Evolutionary conservation across 805 yeast genomes (phyloP), one percentile per base, ranked within the genome.

Genomic region (Candida xiaguanensis): DNA sequence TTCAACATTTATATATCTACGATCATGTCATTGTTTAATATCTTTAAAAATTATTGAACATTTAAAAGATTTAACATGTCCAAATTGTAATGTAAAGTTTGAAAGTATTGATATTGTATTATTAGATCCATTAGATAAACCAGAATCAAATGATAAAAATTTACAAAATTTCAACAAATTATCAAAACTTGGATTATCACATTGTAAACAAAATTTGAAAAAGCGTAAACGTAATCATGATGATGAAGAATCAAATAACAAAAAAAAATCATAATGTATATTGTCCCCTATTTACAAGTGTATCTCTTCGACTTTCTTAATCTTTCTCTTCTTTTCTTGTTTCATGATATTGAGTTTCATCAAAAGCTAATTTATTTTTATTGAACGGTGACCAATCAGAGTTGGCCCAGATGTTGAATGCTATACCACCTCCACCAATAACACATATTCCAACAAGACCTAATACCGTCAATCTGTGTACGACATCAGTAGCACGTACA

Each of bases 311-410:
- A 6, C 19, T 26, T 20, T 18, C 7, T 18, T 16, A 26, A 18
- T 34, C 24, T 9, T 29, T 15, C 17, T 27, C 22, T 16, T 30
- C 29, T 14, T 19, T 44, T 40, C 64, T 59, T 18, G 52, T 52
- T 37, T 61, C 56, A 26, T 56, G 62, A 48, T 59, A 58, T 40
- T 63, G 58, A 22, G 48, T 52, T 46, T 57, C 51, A 41, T 56
- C 59, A 49, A 67, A 69, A 26, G 53, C 60, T 50, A 65, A 59
- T 55, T 69, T 69, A 34, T 61, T 43, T 46, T 57, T 53, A 57
- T 69, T 69, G 67, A 64, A 61, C 26, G 50, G 52, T 36, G 72
- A 67, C 49, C 50, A 69, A 48, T 69, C 74, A 18, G 72, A 65
- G 56, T 69, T 69, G 46, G 65, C 63, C 52, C 61, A 69, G 20